Conservation (phyloP, 2,329 filamentous ascomycete species). For the Calonectria pauciramosa region DNA sequence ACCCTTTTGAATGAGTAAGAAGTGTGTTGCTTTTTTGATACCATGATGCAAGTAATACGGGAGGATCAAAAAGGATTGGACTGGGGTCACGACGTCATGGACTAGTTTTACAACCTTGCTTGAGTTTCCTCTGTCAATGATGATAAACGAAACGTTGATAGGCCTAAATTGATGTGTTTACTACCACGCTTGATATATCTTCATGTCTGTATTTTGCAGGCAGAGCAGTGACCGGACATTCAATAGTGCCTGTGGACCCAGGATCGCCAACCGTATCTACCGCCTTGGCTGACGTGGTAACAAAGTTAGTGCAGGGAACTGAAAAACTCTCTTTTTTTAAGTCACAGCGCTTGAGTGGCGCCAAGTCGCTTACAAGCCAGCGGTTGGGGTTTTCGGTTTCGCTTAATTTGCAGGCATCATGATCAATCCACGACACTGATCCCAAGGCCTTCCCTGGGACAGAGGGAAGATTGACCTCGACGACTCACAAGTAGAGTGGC, state of each 20-base stretch:
- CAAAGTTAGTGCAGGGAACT: not conserved
- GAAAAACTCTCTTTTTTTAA: not conserved
- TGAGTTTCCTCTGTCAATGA: conserved; percentile 38
- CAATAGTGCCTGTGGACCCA: not conserved
- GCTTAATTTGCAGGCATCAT: not conserved
- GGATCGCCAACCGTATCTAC: not conserved
- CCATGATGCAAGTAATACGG: conserved; percentile 30
- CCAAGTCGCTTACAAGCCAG: not conserved
- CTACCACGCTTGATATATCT: not conserved
- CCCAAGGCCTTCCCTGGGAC: not conserved
- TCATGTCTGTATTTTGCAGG: not conserved
- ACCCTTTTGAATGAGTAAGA: conserved; percentile 41
- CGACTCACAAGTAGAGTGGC: not conserved
- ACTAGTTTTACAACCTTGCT: conserved; percentile 16
- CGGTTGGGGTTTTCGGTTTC: not conserved
- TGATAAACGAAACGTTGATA: conserved; percentile 34
- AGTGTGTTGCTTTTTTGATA: conserved; percentile 33
- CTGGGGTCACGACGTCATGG: conserved; percentile 28
- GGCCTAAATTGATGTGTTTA: conserved; percentile 36
- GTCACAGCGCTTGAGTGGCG: not conserved
- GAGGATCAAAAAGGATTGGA: conserved; percentile 26
- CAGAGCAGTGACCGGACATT: not conserved
- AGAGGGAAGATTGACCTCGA: not conserved
- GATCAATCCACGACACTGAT: not conserved
- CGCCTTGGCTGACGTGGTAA: not conserved